Conservation (phyloP, 177 flowering plant genomes). For the Telopea speciosissima region DNA sequence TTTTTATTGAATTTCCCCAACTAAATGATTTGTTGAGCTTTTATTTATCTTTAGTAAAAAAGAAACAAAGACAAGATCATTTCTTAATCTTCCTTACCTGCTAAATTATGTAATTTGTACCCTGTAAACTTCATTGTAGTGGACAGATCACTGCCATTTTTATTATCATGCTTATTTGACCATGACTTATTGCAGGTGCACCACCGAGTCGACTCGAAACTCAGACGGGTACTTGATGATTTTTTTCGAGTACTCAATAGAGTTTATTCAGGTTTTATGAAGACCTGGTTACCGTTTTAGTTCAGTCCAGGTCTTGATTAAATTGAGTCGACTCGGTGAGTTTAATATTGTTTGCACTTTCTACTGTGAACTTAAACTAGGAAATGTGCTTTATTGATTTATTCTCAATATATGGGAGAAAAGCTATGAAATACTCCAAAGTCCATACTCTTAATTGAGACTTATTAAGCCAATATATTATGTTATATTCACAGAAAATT, state of each 20-base stretch:
- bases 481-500: not conserved
- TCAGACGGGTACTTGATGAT: slow-evolving; percentile 44
- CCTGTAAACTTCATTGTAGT: not conserved
- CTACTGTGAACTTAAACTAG: not conserved
- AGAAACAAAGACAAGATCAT: not conserved
- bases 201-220: slow-evolving; percentile 50
- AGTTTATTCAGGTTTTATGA: slow-evolving; percentile 43
- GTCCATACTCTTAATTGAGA: not conserved
- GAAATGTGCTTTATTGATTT: not conserved
- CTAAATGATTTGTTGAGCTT: not conserved
- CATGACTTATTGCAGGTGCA: slow-evolving; percentile 37
- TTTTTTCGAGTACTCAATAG: slow-evolving; percentile 28
- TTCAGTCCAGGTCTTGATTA: slow-evolving; percentile 29
- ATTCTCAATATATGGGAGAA: not conserved
- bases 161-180: slow-evolving; percentile 7
- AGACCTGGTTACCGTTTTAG: slow-evolving; percentile 44
- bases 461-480: not conserved
- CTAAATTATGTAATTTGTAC: not conserved
- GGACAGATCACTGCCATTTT: not conserved
- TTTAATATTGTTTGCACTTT: slow-evolving; percentile 3
- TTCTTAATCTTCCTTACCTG: not conserved
- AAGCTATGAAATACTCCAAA: not conserved
- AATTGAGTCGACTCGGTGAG: slow-evolving; percentile 53
- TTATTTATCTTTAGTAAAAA: not conserved
- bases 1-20: too few relatives aligned